Conservation (phyloP, 1,139 yeast genomes). For the Entelexis paramagnoliae region DNA sequence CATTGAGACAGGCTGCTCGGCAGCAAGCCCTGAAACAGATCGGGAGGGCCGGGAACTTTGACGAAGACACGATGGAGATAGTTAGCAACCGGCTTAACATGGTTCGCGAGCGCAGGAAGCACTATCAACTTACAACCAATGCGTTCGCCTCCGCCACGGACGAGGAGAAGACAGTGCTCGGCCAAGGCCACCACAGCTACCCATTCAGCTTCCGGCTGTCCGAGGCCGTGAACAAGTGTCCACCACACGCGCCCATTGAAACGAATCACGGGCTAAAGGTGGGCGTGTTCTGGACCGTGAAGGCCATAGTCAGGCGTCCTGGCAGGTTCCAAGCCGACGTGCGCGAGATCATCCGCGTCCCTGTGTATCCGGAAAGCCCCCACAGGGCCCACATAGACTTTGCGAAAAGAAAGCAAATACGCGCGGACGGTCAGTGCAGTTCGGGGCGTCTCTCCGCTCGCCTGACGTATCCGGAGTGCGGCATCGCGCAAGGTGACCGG, state of each 20-base stretch:
- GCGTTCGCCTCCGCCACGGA: background rate
- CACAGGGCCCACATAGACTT: background rate
- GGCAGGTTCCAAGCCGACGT: constrained; percentile 6
- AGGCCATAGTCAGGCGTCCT: constrained; percentile 6
- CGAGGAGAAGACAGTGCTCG: background rate
- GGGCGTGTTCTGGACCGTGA: constrained; percentile 11
- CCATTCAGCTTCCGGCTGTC: constrained; percentile 10
- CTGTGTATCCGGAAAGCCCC: constrained; percentile 1
- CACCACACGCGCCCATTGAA: constrained; percentile 5
- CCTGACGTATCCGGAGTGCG: background rate
- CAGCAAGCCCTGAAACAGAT: constrained; percentile 4
- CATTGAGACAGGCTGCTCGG: background rate
- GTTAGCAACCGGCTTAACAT: background rate
- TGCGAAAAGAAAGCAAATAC: background rate
- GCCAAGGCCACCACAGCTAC: constrained; percentile 7
- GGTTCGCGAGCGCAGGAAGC: background rate
- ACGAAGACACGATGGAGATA: constrained; percentile 3
- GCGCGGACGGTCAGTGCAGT: background rate
- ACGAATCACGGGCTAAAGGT: background rate
- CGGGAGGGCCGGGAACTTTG: constrained; percentile 4
- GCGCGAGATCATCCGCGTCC: background rate
- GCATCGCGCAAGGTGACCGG: background rate
- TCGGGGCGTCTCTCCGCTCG: background rate
- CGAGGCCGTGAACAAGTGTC: constrained; percentile 4
- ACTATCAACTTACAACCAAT: background rate